Conservation (phyloP, 768 basidiomycete species). For the Suillus subluteus region DNA sequence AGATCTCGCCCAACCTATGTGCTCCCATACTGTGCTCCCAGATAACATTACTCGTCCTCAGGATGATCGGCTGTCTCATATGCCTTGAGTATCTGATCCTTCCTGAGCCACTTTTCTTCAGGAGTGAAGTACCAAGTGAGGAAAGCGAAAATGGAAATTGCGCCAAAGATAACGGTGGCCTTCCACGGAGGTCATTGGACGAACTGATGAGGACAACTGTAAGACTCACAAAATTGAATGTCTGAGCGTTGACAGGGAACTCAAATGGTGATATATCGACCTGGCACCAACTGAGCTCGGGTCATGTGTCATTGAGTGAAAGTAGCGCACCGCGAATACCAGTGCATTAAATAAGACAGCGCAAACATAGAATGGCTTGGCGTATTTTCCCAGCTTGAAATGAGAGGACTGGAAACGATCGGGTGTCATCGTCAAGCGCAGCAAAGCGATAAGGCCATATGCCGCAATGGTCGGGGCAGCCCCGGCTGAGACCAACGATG, state of each 20-base stretch:
- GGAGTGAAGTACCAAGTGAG: slow-evolving; percentile 81
- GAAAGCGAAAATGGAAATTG: slow-evolving; percentile 77
- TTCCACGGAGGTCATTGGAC: slow-evolving; percentile 32
- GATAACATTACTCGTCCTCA: not conserved
- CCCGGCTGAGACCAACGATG: slow-evolving; percentile 85
- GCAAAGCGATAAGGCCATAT: slow-evolving; percentile 78
- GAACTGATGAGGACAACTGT: not conserved
- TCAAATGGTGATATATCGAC: slow-evolving; percentile 86
- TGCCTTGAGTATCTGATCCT: slow-evolving; percentile 59
- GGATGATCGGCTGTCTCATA: slow-evolving; percentile 35
- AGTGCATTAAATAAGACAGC: slow-evolving; percentile 74
- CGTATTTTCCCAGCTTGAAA: slow-evolving; percentile 70
- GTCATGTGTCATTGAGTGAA: slow-evolving; percentile 3
- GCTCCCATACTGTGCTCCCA: not conserved
- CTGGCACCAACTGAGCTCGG: slow-evolving; percentile 39
- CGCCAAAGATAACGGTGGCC: slow-evolving; percentile 80
- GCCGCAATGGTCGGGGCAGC: slow-evolving; percentile 87
- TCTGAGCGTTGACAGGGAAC: slow-evolving; percentile 77
- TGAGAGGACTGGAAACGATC: slow-evolving; percentile 71
- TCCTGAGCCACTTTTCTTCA: slow-evolving; percentile 77
- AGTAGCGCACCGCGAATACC: slow-evolving; percentile 66
- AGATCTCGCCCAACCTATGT: not conserved
- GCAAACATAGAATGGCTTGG: slow-evolving; percentile 68
- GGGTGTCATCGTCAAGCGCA: slow-evolving; percentile 80
- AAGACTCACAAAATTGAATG: slow-evolving; percentile 82